These are phyloP conservation scores for Epithele typhae DNA, from an alignment of 768 basidiomycete genomes.

Conservation along the genomic window DNA sequence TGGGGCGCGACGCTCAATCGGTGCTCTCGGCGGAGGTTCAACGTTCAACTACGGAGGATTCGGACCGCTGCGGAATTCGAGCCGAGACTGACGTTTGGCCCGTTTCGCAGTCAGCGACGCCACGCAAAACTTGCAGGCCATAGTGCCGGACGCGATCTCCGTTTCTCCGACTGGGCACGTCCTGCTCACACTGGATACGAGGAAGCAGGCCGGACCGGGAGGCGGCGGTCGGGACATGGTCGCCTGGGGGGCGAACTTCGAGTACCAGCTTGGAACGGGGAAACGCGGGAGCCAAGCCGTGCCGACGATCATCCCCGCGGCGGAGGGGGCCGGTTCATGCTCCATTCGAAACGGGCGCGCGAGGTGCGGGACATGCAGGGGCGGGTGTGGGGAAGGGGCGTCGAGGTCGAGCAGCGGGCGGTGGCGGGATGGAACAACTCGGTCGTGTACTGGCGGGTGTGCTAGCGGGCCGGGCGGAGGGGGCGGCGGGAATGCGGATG, in stretches of 20 bases:
- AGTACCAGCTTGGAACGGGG: constrained; percentile 74
- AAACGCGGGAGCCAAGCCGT: constrained; percentile 54
- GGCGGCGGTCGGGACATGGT: constrained; percentile 60
- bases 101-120: constrained; percentile 57
- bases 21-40: no score
- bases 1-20: no score
- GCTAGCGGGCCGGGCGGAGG: constrained; percentile 6
- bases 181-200: constrained; percentile 67
- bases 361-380: constrained; percentile 58
- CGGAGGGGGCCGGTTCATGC: constrained; percentile 58
- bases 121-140: constrained; percentile 53
- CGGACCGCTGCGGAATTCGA: no score
- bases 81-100: no score
- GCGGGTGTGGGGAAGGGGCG: constrained; percentile 52
- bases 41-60: no score
- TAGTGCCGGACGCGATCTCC: constrained; percentile 57
- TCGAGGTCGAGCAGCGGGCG: constrained; percentile 61
- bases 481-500: constrained; percentile 3
- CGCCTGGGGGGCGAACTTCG: constrained; percentile 70
- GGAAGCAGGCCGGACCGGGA: constrained; percentile 41
- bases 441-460: constrained; percentile 67
- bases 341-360: constrained; percentile 44
- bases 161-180: constrained; percentile 77
- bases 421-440: constrained; percentile 61
- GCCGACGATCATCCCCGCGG: constrained; percentile 47